Percentiles rank a stretch among this genome's conserved stretches.
phyloP scores from a whole-genome alignment of 2,329 filamentous ascomycete genomes.

The Parastagonospora nodorum region DNA sequence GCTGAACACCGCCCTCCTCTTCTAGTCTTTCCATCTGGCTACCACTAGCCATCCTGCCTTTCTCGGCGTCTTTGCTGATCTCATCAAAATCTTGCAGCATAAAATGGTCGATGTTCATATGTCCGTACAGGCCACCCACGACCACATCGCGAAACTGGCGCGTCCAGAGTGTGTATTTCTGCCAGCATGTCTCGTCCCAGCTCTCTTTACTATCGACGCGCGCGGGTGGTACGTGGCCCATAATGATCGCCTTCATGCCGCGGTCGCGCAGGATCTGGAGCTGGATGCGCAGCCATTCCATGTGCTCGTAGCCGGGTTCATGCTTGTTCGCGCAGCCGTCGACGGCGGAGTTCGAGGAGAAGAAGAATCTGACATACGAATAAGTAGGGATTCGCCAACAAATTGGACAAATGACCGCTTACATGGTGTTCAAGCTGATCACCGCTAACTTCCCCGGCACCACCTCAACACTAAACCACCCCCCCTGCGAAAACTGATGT shows the following conservation, averaged over 20 bases:
- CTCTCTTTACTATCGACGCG: slow-evolving; percentile 80
- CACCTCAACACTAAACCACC: slow-evolving; percentile 94
- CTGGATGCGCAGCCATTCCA: slow-evolving; percentile 94
- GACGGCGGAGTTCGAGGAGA: slow-evolving; percentile 88
- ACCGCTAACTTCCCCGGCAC: slow-evolving; percentile 84
- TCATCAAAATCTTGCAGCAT: slow-evolving; percentile 85
- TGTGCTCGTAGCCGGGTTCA: slow-evolving; percentile 90
- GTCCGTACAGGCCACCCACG: slow-evolving; percentile 78
- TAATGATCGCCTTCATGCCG: slow-evolving; percentile 92
- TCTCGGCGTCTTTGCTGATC: slow-evolving; percentile 63
- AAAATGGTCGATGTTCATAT: slow-evolving; percentile 99
- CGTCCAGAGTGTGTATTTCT: slow-evolving; percentile 92
- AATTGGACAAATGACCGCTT: slow-evolving; percentile 12
- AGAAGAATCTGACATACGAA: slow-evolving; percentile 70
- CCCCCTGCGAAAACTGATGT: slow-evolving; percentile 88
- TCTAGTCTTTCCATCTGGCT: slow-evolving; percentile 15
- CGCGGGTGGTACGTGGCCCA: slow-evolving; percentile 91
- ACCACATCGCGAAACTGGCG: slow-evolving; percentile 90
- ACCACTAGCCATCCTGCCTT: slow-evolving; percentile 47
- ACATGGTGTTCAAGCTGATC: slow-evolving; percentile 91
- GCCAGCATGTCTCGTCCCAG: slow-evolving; percentile 98
- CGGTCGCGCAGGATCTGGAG: slow-evolving; percentile 80
- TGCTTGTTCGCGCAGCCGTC: slow-evolving; percentile 80
- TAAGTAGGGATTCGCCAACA: slow-evolving; percentile 5
- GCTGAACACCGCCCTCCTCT: slow-evolving; percentile 31